phyloP scores from a whole-genome alignment of 495 filamentous ascomycete species.

The Pseudevernia furfuracea region DNA sequence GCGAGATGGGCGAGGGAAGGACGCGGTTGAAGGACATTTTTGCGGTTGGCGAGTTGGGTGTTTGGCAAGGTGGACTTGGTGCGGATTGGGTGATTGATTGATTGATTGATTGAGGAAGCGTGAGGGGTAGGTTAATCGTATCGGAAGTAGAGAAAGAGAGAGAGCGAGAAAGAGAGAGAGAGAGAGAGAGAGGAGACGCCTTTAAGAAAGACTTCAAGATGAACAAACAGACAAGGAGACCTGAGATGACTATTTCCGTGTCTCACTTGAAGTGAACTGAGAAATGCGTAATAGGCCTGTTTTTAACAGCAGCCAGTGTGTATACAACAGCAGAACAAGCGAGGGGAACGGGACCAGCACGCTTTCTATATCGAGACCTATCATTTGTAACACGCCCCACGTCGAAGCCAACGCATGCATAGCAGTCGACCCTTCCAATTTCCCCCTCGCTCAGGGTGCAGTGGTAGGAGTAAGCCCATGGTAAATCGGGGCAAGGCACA shows the following conservation, averaged over 20 bases:
- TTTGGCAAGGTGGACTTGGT: neutral
- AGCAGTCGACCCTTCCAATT: neutral
- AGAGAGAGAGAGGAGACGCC: neutral
- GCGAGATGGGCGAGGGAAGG: slow-evolving; percentile 20
- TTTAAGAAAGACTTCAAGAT: neutral
- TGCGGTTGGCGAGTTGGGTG: slow-evolving; percentile 20
- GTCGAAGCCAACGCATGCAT: neutral
- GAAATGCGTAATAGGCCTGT: no score
- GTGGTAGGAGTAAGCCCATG: no score
- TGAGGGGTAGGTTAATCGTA: neutral
- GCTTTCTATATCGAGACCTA: neutral
- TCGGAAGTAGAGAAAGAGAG: neutral
- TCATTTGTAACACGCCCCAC: neutral
- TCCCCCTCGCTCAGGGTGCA: no score
- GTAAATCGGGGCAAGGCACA: slow-evolving; percentile 6
- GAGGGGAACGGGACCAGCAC: neutral
- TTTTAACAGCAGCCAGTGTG: no score
- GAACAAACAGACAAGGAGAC: neutral
- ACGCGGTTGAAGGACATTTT: slow-evolving; percentile 27
- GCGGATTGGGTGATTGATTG: neutral
- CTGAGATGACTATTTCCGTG: neutral
- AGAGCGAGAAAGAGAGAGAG: no score
- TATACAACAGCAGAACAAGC: neutral
- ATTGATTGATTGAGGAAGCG: neutral
- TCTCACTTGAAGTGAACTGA: neutral